Evolutionary conservation across 768 basidiomycete genomes (phyloP), one percentile per base, ranked within the genome.

Genomic region (Kwoniella mangroviensis): DNA sequence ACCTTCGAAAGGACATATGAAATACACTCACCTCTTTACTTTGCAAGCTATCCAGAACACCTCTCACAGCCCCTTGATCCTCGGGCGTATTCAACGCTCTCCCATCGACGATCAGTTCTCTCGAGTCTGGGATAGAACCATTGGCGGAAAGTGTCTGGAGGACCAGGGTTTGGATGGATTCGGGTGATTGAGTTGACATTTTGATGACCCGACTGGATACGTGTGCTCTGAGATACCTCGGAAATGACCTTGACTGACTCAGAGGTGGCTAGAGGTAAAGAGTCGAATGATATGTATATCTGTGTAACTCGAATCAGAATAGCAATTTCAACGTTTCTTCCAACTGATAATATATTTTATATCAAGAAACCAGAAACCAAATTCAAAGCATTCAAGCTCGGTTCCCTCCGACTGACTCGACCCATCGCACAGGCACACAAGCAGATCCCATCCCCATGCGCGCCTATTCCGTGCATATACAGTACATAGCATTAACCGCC

Each of bases 21-120:
- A 26, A 13, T n/a, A 17, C 11, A 79, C 84, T 28, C 78, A 92
- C 94, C 79, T 97, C 92, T 79, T 92, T 90, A 81, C 91, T 91
- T 17, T 87, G 85, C 64, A 99, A 86, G 34, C 93, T 96, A 84
- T 97, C 98, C 75, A 99, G 86, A 2, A 92, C 94, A 73, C 93
- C 93, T 57, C 95, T 90, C 75, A 98, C 88, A 63, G 86, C 86
- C 74, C 90, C 90, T 86, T 98, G 96, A 34, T 79, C 79, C 22
- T 83, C 81, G 4, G 74, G 60, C 11, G 69, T 66, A 1, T 63
- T 45, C 45, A 83, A 73, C 0, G 63, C 62, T 28, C 56, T 59
- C 0, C 74, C 78, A 65, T 78, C 63, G 53, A 76, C 67, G 7
- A 62, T 17, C 68, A 85, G 76, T 22, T 67, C 41, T 26, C 83